Evolutionary conservation across 2,329 filamentous ascomycete species (phyloP).

Genomic region (Apiospora marii): DNA sequence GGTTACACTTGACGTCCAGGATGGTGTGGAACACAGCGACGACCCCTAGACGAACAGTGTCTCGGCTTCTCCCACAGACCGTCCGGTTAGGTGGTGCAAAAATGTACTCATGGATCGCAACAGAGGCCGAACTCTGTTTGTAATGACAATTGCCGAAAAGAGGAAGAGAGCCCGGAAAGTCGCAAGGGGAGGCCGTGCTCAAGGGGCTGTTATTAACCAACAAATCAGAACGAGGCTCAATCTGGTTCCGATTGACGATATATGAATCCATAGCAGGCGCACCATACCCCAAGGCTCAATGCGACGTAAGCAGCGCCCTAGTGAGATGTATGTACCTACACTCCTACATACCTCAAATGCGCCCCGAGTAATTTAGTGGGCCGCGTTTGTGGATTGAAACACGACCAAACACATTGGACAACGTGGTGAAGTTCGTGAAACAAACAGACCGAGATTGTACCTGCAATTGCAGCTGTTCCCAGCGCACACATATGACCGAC

Average conservation of each 20-base stretch:
- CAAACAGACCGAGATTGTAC: conserved; percentile 10
- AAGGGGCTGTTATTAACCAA: background rate
- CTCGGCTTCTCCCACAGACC: conserved; percentile 18
- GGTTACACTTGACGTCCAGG: background rate
- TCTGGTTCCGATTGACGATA: background rate
- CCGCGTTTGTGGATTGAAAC: conserved; percentile 21
- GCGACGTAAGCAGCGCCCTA: conserved; percentile 8
- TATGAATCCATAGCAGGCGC: background rate
- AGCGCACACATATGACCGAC: background rate
- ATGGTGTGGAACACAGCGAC: conserved; percentile 13
- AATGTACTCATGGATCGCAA: background rate
- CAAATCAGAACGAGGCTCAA: conserved; percentile 10
- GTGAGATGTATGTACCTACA: background rate
- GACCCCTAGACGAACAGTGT: conserved; percentile 20
- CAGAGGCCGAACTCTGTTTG: background rate
- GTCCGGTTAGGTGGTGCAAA: background rate
- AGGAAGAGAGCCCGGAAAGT: background rate
- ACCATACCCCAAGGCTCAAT: conserved; percentile 3
- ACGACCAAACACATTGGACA: conserved; percentile 14
- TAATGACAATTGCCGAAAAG: conserved; percentile 12
- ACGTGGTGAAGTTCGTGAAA: conserved; percentile 17
- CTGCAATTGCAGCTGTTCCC: background rate
- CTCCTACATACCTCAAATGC: background rate
- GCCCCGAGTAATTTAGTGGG: conserved; percentile 19
- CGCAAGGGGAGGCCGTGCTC: background rate